Base-by-base conservation (phyloP, 352 stramenopile species). In the Phytophthora palmivora region DNA sequence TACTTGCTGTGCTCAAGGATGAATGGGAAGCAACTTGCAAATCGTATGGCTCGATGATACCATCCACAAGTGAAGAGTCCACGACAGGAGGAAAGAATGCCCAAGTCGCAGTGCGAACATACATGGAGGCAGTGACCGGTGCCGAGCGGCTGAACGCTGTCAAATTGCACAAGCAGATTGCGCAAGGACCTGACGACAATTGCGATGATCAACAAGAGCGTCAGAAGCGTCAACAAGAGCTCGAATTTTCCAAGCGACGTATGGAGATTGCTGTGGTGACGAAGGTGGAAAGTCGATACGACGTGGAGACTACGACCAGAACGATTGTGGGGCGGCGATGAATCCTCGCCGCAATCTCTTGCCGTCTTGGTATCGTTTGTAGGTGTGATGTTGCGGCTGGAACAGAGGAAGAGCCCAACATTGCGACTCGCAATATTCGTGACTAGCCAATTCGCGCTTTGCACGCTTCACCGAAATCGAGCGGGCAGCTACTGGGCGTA, bases 231-330 rank as follows among this genome's bases (percentile, higher is more conserved):
- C 78, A 84, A 16, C 66, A 87, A 32, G 71, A 76, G 43, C 66
- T 91, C n/a, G 77, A 89, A 43, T 75, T 85, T 56, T 81, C 79
- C 7, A 92, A 91, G 59, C 70, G 81, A 22, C 63, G 83, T 26
- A 56, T 87, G 36, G 70, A 85, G 39, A 63, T 41, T 33, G 61
- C 72, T 3, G 26, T 70, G 21, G 30, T 84, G 28, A 67, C 38
- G 50, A 71, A 49, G 30, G 52, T 58, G 54, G 59, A 74, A 49
- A 62, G 46, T 41, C 50, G 33, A 19, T 77, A 72, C 42, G 15
- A 60, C 24, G 54, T 77, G 19, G 59, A 74, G 33, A 74, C 60
- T 22, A 69, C 58, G 18, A 66, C 53, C 26, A 53, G 54, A 28
- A 15, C 58, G 36, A 60, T 59, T 52, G 42, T 45, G 16, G 46